Conservation (phyloP, 1,284 basidiomycete species). For the Neonothopanus nambi region DNA sequence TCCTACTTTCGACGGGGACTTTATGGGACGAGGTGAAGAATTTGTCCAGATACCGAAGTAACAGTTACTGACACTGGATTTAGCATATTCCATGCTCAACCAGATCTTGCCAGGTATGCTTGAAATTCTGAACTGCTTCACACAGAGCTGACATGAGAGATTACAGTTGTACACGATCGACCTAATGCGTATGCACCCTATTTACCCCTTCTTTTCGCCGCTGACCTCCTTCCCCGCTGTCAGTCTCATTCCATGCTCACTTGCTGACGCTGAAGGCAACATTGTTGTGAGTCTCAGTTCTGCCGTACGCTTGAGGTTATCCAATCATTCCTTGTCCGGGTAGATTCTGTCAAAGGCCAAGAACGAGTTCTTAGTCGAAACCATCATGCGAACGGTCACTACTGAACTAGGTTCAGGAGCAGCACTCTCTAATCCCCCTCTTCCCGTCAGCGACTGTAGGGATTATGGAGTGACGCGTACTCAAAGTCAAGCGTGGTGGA, state of each 20-base stretch:
- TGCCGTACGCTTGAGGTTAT: not conserved
- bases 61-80: not conserved
- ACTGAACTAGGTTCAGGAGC: slow-evolving; percentile 44
- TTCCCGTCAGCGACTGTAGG: slow-evolving; percentile 32
- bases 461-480: slow-evolving; percentile 46
- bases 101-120: slow-evolving; percentile 35
- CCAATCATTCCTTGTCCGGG: not conserved
- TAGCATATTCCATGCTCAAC: slow-evolving; percentile 27
- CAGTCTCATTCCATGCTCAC: slow-evolving; percentile 43
- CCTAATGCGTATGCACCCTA: slow-evolving; percentile 28
- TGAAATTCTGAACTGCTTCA: not conserved
- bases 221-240: too few relatives aligned
- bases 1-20: slow-evolving; percentile 46
- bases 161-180: slow-evolving; percentile 30
- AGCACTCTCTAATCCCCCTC: slow-evolving; percentile 42
- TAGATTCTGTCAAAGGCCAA: slow-evolving; percentile 31
- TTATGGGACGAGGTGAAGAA: slow-evolving; percentile 50
- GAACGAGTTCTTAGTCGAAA: slow-evolving; percentile 30
- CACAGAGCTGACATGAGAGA: not conserved
- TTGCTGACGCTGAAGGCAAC: slow-evolving; percentile 48
- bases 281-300: slow-evolving; percentile 23
- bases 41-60: slow-evolving; percentile 5
- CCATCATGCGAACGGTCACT: slow-evolving; percentile 31
- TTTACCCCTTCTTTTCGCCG: slow-evolving; percentile 15
- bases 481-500: slow-evolving; percentile 54